phyloP scores from a whole-genome alignment of 148 eudicot genomes.

The Rhododendron griersonianum region DNA sequence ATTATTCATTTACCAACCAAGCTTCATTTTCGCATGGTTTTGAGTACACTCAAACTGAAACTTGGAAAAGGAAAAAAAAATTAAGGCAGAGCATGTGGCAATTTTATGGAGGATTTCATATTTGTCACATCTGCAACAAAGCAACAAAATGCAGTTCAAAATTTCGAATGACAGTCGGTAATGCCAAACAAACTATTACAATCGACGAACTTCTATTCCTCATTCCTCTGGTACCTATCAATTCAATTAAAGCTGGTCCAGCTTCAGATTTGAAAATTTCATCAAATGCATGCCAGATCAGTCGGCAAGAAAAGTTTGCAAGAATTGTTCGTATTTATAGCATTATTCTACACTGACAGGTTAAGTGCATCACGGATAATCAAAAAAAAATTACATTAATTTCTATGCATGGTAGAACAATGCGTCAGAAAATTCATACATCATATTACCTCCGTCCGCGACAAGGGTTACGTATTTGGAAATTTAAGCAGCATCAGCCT shows the following conservation, averaged over 20 bases:
- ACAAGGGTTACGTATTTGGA: neutral
- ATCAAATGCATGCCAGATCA: neutral
- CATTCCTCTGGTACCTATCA: neutral
- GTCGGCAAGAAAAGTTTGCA: neutral
- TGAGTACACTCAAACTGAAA: neutral
- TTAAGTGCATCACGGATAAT: neutral
- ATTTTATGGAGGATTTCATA: neutral
- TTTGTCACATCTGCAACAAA: neutral
- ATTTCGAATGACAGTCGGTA: neutral
- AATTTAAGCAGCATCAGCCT: conserved; percentile 19
- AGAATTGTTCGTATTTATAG: neutral
- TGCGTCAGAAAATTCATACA: neutral
- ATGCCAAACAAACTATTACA: neutral
- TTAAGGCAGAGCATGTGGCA: neutral
- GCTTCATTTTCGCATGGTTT: neutral
- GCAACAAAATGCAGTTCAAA: neutral
- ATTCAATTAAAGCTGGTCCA: neutral
- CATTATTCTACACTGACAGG: neutral
- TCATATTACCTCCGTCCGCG: neutral
- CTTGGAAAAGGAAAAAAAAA: neutral
- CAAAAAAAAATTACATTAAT: neutral
- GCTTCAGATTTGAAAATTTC: neutral
- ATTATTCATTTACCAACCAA: neutral
- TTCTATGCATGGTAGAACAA: neutral
- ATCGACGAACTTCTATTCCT: neutral